Evolutionary conservation across 495 filamentous ascomycete genomes (phyloP).

Genomic region (Halenospora varia): DNA sequence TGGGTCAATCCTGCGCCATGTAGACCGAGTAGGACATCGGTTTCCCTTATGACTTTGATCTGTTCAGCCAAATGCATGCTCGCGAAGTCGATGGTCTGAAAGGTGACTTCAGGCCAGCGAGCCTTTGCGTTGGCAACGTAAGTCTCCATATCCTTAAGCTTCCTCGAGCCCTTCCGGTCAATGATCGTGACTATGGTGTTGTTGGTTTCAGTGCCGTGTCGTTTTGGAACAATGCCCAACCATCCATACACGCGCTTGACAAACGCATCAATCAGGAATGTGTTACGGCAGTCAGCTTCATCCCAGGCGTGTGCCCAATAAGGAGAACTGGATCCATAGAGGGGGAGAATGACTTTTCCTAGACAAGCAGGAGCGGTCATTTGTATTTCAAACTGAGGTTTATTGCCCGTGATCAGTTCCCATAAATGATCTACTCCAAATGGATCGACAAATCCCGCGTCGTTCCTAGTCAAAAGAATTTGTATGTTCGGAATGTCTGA

Average conservation of each 20-base stretch:
- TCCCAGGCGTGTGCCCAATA: constrained; percentile 27
- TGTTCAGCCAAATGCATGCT: constrained; percentile 28
- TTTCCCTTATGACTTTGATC: constrained; percentile 24
- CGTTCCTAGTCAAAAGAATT: constrained; percentile 23
- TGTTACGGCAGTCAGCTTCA: constrained; percentile 20
- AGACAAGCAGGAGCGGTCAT: constrained; percentile 7
- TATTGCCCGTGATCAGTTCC: constrained; percentile 24
- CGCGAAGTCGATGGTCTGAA: constrained; percentile 34
- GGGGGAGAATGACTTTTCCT: constrained; percentile 33
- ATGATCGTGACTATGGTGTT: constrained; percentile 27
- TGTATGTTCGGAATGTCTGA: constrained; percentile 25
- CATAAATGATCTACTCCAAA: constrained; percentile 27
- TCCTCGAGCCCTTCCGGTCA: constrained; percentile 24
- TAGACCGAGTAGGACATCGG: constrained; percentile 34
- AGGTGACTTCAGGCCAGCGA: constrained; percentile 20
- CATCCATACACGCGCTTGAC: constrained; percentile 20
- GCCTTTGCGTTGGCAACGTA: constrained; percentile 21
- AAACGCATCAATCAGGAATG: constrained; percentile 26
- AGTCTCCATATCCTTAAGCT: constrained; percentile 21
- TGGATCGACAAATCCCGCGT: constrained; percentile 28
- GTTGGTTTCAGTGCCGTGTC: neutral
- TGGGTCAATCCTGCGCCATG: constrained; percentile 37
- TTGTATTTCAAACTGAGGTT: constrained; percentile 17
- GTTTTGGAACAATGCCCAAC: constrained; percentile 12
- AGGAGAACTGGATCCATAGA: constrained; percentile 31